Evolutionary conservation across 768 basidiomycete species (phyloP).

Genomic region (Flagelloscypha sp.): DNA sequence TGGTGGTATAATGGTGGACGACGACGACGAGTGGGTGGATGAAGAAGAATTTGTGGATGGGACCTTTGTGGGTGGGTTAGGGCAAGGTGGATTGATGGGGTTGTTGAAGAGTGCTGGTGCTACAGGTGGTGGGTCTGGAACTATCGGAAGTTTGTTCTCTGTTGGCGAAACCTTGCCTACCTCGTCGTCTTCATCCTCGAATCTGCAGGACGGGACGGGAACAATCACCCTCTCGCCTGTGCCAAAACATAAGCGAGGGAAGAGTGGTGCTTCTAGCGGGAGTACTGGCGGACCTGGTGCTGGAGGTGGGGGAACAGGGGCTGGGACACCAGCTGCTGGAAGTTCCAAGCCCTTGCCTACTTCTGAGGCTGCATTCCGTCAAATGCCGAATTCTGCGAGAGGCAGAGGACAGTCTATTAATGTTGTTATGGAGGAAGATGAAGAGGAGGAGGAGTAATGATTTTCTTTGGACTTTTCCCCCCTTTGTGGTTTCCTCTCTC

Average conservation of each 20-base stretch:
- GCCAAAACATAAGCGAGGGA: too few species aligned
- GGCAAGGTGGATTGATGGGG: conserved; percentile 54
- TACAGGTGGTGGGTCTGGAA: conserved; percentile 8
- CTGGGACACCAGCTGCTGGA: background rate
- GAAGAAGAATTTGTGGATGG: conserved; percentile 69
- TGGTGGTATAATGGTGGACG: conserved; percentile 51
- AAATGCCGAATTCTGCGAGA: too few species aligned
- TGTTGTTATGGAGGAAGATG: too few species aligned
- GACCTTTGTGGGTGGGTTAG: conserved; percentile 70
- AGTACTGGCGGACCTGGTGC: too few species aligned
- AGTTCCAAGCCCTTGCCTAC: background rate
- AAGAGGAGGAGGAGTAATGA: too few species aligned
- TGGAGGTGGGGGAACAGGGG: conserved; percentile 9
- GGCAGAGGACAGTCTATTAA: too few species aligned
- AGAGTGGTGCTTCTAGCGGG: too few species aligned
- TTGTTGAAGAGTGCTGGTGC: conserved; percentile 12
- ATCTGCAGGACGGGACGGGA: conserved; percentile 23
- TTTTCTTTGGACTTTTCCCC: too few species aligned
- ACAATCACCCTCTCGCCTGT: conserved; percentile 45
- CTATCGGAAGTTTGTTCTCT: conserved; percentile 2
- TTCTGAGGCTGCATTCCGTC: conserved; percentile 2
- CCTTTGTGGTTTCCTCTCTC: too few species aligned
- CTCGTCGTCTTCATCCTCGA: conserved; percentile 18
- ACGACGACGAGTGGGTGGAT: conserved; percentile 85
- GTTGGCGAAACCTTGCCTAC: conserved; percentile 19